Base-by-base conservation (phyloP, 2,329 filamentous ascomycete genomes). In the Colletotrichum navitas region DNA sequence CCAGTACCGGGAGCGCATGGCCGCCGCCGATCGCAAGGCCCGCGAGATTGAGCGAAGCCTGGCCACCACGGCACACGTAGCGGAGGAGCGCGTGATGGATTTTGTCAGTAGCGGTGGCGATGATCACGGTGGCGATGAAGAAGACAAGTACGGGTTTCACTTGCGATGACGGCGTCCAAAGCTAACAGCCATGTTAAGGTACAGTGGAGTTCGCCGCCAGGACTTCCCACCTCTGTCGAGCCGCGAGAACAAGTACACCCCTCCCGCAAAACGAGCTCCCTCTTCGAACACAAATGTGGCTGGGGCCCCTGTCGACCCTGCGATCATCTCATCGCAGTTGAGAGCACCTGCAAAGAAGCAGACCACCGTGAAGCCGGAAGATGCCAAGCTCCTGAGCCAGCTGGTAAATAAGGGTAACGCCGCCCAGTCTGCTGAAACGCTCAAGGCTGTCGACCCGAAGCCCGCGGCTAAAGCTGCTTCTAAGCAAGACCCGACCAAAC, bases 281-380 rank as follows among this genome's bases (percentile, higher is more conserved):
- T 89, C 92, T 41, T 90, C 87, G 34, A 89, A 93, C 74, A 85
- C 94, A 5, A 93, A 91, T 11, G 91, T 95, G 29, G 87, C 90
- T 74, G 92, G 94, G 54, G 93, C 90, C 51, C 93, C 93, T 18
- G 89, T 95, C 62, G 94, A 97, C 79, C 94, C 94, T 72, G 93
- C 95, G 43, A 97, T 97, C 78, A 97, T 98, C 77, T 95, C 94
- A 8, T 91, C 94, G n/a, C 92, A 94, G 78, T 85, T 97, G 71
- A 89, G 87, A 77, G 81, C 78, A 36, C 80, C 80, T 26, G 77
- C 82, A 39, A 85, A 85, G 68, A 85, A 84, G 75, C 81, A 81
- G 66, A 51, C 80, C 5, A 73, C 79, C 3, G 74, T 80, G 2
- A 84, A 83, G 71, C 71, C 77, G 6, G 83, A 83, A 14, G 74